Percentiles rank a stretch among this genome's conserved stretches.
Evolutionary conservation across 2,329 filamentous ascomycete species (phyloP).

Genomic region (Aspergillus novoparasiticus): DNA sequence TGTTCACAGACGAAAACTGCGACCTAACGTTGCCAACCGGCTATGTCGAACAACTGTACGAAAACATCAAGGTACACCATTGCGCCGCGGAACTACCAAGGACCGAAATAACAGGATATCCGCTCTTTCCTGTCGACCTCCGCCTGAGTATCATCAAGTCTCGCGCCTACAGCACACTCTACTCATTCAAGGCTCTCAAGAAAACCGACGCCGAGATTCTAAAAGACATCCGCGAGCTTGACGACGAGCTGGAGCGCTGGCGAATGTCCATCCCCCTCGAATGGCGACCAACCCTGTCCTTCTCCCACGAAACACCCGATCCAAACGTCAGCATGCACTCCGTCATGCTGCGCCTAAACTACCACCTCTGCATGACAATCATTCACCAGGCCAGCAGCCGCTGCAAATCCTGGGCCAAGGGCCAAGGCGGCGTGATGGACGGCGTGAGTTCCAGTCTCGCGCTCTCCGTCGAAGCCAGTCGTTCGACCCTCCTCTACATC

Average conservation of each 20-base stretch:
- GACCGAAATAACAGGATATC: slow-evolving; percentile 28
- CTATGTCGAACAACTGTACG: slow-evolving; percentile 38
- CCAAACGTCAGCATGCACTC: slow-evolving; percentile 49
- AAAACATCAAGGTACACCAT: slow-evolving; percentile 24
- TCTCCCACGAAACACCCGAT: slow-evolving; percentile 36
- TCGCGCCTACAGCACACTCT: slow-evolving; percentile 51
- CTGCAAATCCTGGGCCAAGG: slow-evolving; percentile 48
- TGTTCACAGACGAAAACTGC: slow-evolving; percentile 55
- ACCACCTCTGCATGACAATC: slow-evolving; percentile 57
- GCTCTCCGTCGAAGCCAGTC: slow-evolving; percentile 58
- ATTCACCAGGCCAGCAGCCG: slow-evolving; percentile 60
- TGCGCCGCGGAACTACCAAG: slow-evolving; percentile 23
- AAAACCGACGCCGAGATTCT: slow-evolving; percentile 60
- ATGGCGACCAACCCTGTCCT: slow-evolving; percentile 53
- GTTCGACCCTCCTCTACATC: slow-evolving; percentile 56
- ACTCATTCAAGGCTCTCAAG: slow-evolving; percentile 50
- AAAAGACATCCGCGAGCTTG: slow-evolving; percentile 58
- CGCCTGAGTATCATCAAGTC: slow-evolving; percentile 56
- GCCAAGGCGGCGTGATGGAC: slow-evolving; percentile 41
- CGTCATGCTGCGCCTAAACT: slow-evolving; percentile 56
- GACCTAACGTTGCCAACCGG: slow-evolving; percentile 53
- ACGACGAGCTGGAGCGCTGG: slow-evolving; percentile 61
- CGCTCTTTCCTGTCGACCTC: slow-evolving; percentile 52
- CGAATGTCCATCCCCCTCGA: slow-evolving; percentile 50
- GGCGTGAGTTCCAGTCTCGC: slow-evolving; percentile 57